These are phyloP conservation scores for Capsicum baccatum DNA, from an alignment of 257 asterid species.

Conservation along the genomic window DNA sequence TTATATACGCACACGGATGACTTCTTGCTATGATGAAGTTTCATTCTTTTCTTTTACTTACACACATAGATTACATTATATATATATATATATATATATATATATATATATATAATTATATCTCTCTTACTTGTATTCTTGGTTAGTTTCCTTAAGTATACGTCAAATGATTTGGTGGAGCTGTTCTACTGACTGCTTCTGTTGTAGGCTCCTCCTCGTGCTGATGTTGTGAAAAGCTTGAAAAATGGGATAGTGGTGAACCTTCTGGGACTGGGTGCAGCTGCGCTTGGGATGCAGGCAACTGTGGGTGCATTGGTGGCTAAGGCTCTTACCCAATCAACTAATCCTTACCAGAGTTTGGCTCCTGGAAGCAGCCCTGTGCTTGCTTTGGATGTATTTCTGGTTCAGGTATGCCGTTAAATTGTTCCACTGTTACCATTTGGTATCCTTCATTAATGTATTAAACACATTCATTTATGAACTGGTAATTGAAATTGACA, in stretches of 20 bases:
- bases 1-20: not conserved
- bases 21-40: not conserved
- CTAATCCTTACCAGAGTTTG: conserved; percentile 80
- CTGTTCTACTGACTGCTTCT: conserved; percentile 17
- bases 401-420: conserved; percentile 77
- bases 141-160: not conserved
- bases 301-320: conserved; percentile 96
- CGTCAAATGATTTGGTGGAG: not conserved
- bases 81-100: too few relatives aligned
- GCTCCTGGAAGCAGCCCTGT: conserved; percentile 82
- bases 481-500: not conserved
- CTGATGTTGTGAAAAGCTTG: conserved; percentile 87
- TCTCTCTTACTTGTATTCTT: not conserved
- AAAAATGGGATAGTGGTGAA: conserved; percentile 79
- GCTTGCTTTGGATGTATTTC: conserved; percentile 93
- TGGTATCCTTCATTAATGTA: not conserved
- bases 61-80: too few relatives aligned
- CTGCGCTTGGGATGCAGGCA: conserved; percentile 94
- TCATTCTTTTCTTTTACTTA: not conserved
- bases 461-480: not conserved
- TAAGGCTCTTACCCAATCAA: conserved; percentile 94
- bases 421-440: not conserved
- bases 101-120: not conserved
- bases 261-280: conserved; percentile 92
- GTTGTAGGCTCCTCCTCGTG: conserved; percentile 96